Evolutionary conservation across 768 basidiomycete genomes (phyloP).

Genomic region (Lentinula sp.): DNA sequence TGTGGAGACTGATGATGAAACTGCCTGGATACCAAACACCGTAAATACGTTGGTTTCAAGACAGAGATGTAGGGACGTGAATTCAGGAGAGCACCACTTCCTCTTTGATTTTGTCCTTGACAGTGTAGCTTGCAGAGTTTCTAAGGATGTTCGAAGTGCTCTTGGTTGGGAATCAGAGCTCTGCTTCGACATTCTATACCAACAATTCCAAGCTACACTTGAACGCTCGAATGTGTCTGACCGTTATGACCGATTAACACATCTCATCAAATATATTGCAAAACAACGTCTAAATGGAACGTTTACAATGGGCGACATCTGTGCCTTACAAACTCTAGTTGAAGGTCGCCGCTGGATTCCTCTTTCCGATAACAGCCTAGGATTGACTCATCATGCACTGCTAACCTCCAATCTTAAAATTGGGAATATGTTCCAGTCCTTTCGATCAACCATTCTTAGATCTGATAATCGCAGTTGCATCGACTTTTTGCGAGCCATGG

Average conservation of each 20-base stretch:
- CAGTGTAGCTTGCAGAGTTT: constrained; percentile 19
- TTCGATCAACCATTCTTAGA: neutral
- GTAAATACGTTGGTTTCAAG: constrained; percentile 12
- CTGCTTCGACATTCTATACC: constrained; percentile 18
- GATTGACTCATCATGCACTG: neutral
- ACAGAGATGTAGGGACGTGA: constrained; percentile 21
- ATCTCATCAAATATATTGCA: neutral
- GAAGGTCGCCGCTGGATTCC: constrained; percentile 28
- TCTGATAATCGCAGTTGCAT: neutral
- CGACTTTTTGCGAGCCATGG: constrained; percentile 4
- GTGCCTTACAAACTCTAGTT: constrained; percentile 12
- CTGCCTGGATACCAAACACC: constrained; percentile 33
- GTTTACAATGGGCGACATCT: constrained; percentile 8
- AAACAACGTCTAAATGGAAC: neutral
- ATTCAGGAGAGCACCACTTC: constrained; percentile 22
- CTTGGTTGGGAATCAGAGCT: constrained; percentile 37
- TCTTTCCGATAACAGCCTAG: constrained; percentile 8
- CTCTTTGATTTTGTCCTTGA: constrained; percentile 36
- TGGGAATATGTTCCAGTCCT: neutral
- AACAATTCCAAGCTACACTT: constrained; percentile 23
- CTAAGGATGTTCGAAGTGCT: constrained; percentile 18
- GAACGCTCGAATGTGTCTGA: neutral
- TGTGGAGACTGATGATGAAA: constrained; percentile 7
- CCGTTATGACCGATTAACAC: neutral
- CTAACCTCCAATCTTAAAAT: neutral